Percentiles rank a stretch among this genome's conserved stretches.
Conservation (phyloP, 495 filamentous ascomycete species). For the Penicillium salamii region DNA sequence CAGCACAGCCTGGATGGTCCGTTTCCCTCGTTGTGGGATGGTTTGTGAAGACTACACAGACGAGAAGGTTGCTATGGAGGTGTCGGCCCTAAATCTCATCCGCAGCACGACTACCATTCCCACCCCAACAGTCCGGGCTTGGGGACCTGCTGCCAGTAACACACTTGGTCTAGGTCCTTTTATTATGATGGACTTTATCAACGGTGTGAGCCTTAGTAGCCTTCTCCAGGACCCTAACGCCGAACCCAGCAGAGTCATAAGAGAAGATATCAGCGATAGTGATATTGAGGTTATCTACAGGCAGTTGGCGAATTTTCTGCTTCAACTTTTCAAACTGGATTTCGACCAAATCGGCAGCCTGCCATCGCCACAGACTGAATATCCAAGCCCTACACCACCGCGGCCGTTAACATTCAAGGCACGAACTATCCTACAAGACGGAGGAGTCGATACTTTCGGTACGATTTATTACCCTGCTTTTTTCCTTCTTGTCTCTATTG, state of each 20-base stretch:
- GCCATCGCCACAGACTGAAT: slow-evolving; percentile 10
- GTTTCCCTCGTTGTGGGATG: not conserved
- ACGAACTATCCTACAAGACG: not conserved
- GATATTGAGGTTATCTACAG: slow-evolving; percentile 29
- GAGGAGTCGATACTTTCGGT: slow-evolving; percentile 10
- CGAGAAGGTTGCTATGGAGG: slow-evolving; percentile 46
- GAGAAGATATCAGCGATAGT: slow-evolving; percentile 18
- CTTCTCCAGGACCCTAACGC: slow-evolving; percentile 17
- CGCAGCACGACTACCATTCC: slow-evolving; percentile 40
- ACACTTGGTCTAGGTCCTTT: slow-evolving; percentile 38
- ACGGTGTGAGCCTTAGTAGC: slow-evolving; percentile 30
- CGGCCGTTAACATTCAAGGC: slow-evolving; percentile 14
- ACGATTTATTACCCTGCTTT: not conserved
- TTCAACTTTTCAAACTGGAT: slow-evolving; percentile 13
- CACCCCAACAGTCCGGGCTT: slow-evolving; percentile 35
- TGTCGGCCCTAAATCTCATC: slow-evolving; percentile 33
- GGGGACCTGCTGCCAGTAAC: slow-evolving; percentile 36
- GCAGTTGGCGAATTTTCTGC: slow-evolving; percentile 27
- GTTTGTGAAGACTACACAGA: not conserved
- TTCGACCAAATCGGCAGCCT: slow-evolving; percentile 7
- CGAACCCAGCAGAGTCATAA: slow-evolving; percentile 16
- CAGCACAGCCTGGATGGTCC: not conserved
- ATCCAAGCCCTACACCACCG: slow-evolving; percentile 9
- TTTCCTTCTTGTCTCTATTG: not conserved
- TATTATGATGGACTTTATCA: slow-evolving; percentile 46